Conservation (phyloP, 495 filamentous ascomycete genomes). For the Chaetomium cochliodes region DNA sequence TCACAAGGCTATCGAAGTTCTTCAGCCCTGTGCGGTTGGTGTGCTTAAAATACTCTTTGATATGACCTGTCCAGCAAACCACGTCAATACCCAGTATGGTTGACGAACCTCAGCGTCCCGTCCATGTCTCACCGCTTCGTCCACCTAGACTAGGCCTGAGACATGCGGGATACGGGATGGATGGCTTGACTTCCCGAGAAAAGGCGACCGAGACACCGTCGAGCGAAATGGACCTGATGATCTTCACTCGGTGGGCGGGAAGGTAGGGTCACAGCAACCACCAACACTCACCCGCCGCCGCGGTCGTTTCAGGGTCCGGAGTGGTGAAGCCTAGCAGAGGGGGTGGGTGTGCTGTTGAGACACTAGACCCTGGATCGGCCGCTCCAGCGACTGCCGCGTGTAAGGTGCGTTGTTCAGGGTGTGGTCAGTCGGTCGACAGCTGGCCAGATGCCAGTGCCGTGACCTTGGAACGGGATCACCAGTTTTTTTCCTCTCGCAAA, state of each 20-base stretch:
- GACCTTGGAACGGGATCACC: constrained; percentile 12
- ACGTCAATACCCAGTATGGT: not conserved
- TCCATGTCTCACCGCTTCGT: constrained; percentile 1
- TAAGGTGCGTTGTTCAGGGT: not conserved
- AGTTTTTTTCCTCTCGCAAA: not conserved
- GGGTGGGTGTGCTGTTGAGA: constrained; percentile 25
- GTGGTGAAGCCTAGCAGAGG: not conserved
- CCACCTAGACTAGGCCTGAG: not conserved
- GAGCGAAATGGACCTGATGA: not conserved
- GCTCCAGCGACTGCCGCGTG: constrained; percentile 26
- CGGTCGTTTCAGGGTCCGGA: constrained; percentile 23
- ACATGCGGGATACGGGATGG: constrained; percentile 11
- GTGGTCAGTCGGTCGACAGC: constrained; percentile 16
- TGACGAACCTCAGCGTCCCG: not conserved
- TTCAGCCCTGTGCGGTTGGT: constrained; percentile 8
- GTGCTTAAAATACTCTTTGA: constrained; percentile 8
- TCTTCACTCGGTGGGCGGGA: constrained; percentile 7
- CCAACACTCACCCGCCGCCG: not conserved
- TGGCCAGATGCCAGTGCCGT: constrained; percentile 4
- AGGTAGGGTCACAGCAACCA: constrained; percentile 11
- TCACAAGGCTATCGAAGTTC: not conserved
- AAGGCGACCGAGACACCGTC: not conserved
- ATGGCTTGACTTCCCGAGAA: not conserved
- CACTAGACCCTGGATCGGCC: constrained; percentile 19
- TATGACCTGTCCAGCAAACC: not conserved